Evolutionary conservation across 495 filamentous ascomycete genomes (phyloP).

Genomic region (Penicillium verhagenii): DNA sequence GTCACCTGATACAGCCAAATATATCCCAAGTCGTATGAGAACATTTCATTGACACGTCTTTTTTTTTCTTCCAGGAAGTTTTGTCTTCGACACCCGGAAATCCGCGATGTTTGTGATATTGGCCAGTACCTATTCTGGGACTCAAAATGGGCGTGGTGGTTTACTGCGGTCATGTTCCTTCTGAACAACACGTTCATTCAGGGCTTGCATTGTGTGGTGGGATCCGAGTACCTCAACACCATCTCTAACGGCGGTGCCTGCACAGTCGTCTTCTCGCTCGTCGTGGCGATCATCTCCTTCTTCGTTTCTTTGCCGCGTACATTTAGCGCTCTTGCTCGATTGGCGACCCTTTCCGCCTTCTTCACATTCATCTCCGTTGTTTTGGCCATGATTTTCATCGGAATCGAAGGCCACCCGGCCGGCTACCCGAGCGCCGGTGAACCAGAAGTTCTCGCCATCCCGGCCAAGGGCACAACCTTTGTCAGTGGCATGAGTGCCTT

Average conservation of each 20-base stretch:
- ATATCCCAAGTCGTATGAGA: not conserved
- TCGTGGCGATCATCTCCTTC: conserved; percentile 69
- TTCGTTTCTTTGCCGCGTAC: conserved; percentile 78
- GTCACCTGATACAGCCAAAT: no score
- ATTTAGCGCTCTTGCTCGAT: conserved; percentile 70
- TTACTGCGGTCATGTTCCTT: conserved; percentile 84
- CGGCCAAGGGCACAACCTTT: conserved; percentile 70
- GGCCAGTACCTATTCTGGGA: conserved; percentile 85
- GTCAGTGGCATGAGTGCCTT: conserved; percentile 78
- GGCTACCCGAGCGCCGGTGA: conserved; percentile 56
- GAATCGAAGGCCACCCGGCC: conserved; percentile 65
- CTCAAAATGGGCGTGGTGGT: conserved; percentile 75
- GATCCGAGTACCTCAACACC: conserved; percentile 82
- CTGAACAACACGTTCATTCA: conserved; percentile 90
- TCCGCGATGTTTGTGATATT: conserved; percentile 87
- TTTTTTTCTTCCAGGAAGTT: conserved; percentile 69
- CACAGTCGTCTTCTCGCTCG: conserved; percentile 70
- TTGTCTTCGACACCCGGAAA: conserved; percentile 80
- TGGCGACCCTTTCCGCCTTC: conserved; percentile 72
- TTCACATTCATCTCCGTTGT: conserved; percentile 87
- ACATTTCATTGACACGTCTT: not conserved
- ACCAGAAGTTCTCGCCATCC: conserved; percentile 63
- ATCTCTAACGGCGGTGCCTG: conserved; percentile 64
- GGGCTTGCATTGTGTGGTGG: conserved; percentile 76
- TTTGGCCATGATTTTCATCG: conserved; percentile 75